Conservation (phyloP, 2,329 filamentous ascomycete species). For the Penicillium occitanis region DNA sequence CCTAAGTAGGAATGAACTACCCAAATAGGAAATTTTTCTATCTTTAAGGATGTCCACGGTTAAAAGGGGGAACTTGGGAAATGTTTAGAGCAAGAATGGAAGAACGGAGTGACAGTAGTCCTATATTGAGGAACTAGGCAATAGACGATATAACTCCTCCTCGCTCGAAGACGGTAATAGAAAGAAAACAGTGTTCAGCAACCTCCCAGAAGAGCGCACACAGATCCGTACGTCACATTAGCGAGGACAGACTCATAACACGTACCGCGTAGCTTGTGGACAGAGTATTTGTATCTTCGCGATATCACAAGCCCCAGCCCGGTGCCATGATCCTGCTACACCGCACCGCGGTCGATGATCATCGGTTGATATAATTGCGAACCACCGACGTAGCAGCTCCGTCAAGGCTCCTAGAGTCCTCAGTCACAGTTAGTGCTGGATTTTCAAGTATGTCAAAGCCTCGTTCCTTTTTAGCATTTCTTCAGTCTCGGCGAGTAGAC, state of each 20-base stretch:
- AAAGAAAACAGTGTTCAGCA: background rate
- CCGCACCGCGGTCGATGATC: background rate
- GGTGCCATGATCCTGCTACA: background rate
- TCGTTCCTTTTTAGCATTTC: background rate
- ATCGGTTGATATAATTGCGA: too few species aligned
- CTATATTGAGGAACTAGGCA: background rate
- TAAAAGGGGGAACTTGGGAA: background rate
- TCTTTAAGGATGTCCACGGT: background rate
- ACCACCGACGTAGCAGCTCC: background rate
- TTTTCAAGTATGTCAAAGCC: background rate
- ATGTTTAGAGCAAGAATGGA: background rate
- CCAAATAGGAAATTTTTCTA: background rate
- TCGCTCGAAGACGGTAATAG: background rate
- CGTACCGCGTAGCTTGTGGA: background rate
- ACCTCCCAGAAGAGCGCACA: background rate
- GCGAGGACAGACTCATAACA: background rate
- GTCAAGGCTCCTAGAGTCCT: background rate
- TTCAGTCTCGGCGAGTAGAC: background rate
- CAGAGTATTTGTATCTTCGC: background rate
- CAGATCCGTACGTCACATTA: background rate
- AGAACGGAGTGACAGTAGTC: background rate
- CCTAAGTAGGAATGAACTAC: background rate
- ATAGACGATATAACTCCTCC: background rate
- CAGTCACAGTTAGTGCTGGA: background rate
- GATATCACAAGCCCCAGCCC: background rate